Base-by-base conservation (phyloP, 805 yeast genomes). In the Zygoascus ofunaensis region DNA sequence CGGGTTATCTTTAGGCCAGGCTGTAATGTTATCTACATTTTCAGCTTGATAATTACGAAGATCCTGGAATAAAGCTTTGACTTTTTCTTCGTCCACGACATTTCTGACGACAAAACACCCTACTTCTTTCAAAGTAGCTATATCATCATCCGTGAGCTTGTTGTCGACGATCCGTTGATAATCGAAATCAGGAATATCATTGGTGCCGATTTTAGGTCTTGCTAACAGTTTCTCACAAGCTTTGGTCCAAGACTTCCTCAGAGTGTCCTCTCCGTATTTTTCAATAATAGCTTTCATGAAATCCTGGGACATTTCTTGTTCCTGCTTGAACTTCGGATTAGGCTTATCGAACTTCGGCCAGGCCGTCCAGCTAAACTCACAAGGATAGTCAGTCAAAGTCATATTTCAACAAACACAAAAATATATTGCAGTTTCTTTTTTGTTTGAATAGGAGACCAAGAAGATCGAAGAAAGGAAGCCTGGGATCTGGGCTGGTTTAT, bases 21-120 rank as follows among this genome's bases (percentile, higher is more conserved):
- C 39, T 10, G 10, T 17, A 20, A 36, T 36, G 14, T 20, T 21
- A 4, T 43, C 47, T 12, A 37, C 60, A 46, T 66, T 57, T 7
- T 48, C 52, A 14, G 50, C 45, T 22, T 61, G 46, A 44, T 62
- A 65, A 5, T 53, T 53, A 2, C 49, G 54, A 37, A 58, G 50
- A 33, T 55, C 56, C 2, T 35, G 18, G 45, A 55, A 55, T 49
- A 58, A 58, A n/a, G 46, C 46, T 3, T 50, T 45, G 2, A 62
- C 65, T 26, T 53, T 49, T 4, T 51, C 54, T 20, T 40, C 41
- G 14, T 57, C 58, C 20, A 67, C 49, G 5, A 66, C 70, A 32
- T 55, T 55, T 26, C 63, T 51, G 18, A 67, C 56, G 12, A 66
- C 59, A 23, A 60, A 49, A 39, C 57, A 54, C 1, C 71, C 70